Conservation (phyloP, 768 basidiomycete genomes). For the Pleurotus citrinopileatus region DNA sequence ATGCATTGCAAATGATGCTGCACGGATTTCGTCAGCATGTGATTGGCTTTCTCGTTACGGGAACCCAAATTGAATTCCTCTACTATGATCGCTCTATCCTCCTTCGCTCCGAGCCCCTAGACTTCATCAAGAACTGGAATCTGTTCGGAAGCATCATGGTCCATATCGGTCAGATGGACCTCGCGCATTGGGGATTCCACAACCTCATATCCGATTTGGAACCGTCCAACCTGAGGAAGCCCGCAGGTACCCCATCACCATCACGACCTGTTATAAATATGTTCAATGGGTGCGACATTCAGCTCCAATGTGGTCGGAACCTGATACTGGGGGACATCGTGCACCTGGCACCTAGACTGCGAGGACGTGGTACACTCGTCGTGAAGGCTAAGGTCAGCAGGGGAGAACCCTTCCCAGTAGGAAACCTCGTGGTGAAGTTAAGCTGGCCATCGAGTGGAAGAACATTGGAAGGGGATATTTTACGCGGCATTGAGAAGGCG, state of each 20-base stretch:
- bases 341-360: background rate
- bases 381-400: background rate
- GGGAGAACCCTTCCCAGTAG: too few species aligned
- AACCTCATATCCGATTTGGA: too few species aligned
- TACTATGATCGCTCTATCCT: conserved; percentile 17
- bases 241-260: too few species aligned
- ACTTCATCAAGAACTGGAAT: conserved; percentile 7
- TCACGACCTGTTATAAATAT: background rate
- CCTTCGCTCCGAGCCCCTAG: conserved; percentile 13
- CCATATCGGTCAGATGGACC: background rate
- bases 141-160: conserved; percentile 1
- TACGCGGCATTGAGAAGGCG: background rate
- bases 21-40: conserved; percentile 19
- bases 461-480: background rate
- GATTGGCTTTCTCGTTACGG: conserved; percentile 15
- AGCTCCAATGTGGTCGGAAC: background rate
- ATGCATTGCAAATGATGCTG: conserved; percentile 20
- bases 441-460: background rate
- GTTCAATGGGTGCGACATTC: background rate
- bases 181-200: background rate
- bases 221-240: background rate
- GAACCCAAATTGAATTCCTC: conserved; percentile 17
- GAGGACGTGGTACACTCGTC: conserved; percentile 1
- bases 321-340: background rate
- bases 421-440: background rate